Conservation (phyloP, 495 filamentous ascomycete species). For the Neurospora sp. region DNA sequence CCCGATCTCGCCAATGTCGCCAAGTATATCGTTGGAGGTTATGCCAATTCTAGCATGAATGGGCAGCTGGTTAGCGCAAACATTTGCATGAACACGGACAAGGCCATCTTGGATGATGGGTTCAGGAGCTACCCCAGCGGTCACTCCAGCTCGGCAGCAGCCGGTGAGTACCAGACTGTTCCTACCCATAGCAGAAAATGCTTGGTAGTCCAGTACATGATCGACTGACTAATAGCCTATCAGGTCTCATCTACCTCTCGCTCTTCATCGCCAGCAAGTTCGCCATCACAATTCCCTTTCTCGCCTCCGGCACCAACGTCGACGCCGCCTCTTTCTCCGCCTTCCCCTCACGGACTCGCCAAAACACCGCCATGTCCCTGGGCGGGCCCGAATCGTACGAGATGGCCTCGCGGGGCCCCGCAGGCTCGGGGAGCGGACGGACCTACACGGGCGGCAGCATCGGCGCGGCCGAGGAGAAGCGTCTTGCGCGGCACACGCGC, state of each 20-base stretch:
- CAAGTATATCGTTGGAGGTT: conserved; percentile 33
- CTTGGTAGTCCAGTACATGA: background rate
- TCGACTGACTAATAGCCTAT: background rate
- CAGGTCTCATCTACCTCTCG: conserved; percentile 65
- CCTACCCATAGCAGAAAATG: background rate
- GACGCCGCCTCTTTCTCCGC: conserved; percentile 29
- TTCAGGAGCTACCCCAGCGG: conserved; percentile 80
- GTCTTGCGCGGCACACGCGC: conserved; percentile 33
- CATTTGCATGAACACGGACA: conserved; percentile 63
- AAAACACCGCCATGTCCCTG: conserved; percentile 7
- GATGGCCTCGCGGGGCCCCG: conserved; percentile 8
- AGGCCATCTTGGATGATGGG: conserved; percentile 62
- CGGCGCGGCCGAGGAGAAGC: conserved; percentile 15
- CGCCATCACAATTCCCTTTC: conserved; percentile 45
- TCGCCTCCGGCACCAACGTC: conserved; percentile 33
- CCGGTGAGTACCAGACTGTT: conserved; percentile 29
- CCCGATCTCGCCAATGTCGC: conserved; percentile 38
- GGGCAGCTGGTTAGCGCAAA: conserved; percentile 50
- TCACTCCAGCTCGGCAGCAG: conserved; percentile 52
- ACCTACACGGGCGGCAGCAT: background rate
- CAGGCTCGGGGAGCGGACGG: conserved; percentile 11
- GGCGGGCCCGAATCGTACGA: conserved; percentile 19
- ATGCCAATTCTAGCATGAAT: conserved; percentile 17
- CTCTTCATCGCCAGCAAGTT: conserved; percentile 57
- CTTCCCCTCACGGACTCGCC: conserved; percentile 37